These are phyloP conservation scores for Dimargaris xerosporica DNA, from an alignment of 192 early-diverging fungal species.

Conservation along the genomic window DNA sequence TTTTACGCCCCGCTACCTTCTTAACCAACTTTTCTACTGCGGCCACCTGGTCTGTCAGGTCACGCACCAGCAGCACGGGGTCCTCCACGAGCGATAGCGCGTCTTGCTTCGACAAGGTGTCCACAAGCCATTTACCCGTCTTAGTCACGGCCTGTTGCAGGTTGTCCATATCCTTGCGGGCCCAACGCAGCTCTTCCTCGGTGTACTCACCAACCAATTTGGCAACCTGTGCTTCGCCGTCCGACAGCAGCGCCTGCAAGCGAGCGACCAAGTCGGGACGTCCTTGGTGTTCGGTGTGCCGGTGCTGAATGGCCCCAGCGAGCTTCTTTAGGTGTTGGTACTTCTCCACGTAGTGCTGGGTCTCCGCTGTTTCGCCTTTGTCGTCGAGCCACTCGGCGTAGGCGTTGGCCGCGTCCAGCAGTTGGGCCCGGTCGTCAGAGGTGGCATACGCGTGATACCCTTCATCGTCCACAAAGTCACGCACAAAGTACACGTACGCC, in stretches of 20 bases:
- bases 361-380: constrained; percentile 46
- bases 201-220: constrained; percentile 27
- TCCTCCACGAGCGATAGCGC: background rate
- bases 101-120: background rate
- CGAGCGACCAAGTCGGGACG: constrained; percentile 37
- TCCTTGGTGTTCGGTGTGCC: constrained; percentile 31
- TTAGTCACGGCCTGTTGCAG: background rate
- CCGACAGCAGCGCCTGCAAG: constrained; percentile 26
- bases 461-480: constrained; percentile 69
- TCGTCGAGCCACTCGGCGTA: constrained; percentile 79
- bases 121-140: background rate
- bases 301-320: constrained; percentile 24
- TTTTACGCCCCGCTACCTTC: constrained; percentile 4
- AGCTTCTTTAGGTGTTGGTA: constrained; percentile 23
- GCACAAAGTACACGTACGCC: constrained; percentile 71
- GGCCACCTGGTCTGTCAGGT: background rate
- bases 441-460: constrained; percentile 49
- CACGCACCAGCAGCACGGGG: constrained; percentile 1
- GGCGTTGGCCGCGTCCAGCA: constrained; percentile 37
- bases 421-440: constrained; percentile 46
- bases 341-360: constrained; percentile 18
- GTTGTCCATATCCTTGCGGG: constrained; percentile 3
- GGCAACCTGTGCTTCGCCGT: constrained; percentile 28
- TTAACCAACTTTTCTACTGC: background rate
- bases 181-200: constrained; percentile 29